These are phyloP conservation scores for Saururus chinensis DNA, from an alignment of 164 flowering plant species.

Conservation along the genomic window DNA sequence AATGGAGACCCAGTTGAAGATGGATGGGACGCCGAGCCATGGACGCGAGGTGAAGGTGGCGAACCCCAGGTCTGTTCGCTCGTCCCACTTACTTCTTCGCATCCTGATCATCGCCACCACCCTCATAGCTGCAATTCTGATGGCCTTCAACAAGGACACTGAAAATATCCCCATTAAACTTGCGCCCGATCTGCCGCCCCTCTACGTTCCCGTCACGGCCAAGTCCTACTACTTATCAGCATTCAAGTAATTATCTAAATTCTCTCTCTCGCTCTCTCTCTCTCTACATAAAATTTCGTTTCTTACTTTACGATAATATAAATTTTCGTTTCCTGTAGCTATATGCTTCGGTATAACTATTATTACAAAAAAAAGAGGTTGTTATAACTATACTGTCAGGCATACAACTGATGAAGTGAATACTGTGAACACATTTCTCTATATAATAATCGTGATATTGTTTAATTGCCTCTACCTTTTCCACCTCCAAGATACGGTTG, in stretches of 20 bases:
- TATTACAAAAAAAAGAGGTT: no score
- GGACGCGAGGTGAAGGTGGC: constrained; percentile 13
- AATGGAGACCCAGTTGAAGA: neutral
- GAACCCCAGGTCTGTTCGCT: constrained; percentile 8
- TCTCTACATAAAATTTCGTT: no score
- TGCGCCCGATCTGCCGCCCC: constrained; percentile 11
- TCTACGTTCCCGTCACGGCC: constrained; percentile 23
- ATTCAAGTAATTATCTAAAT: constrained; percentile 20
- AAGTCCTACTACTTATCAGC: constrained; percentile 29
- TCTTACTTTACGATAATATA: no score
- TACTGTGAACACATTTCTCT: no score
- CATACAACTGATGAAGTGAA: no score
- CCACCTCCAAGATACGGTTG: no score
- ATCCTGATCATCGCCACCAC: constrained; percentile 13
- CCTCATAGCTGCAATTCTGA: constrained; percentile 15
- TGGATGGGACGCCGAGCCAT: neutral
- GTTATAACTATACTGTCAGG: no score
- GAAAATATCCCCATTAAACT: constrained; percentile 8
- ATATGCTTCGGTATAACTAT: no score
- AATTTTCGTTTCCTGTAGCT: no score
- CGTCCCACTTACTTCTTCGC: constrained; percentile 14
- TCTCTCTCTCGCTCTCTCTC: neutral
- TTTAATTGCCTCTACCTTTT: no score
- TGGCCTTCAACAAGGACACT: constrained; percentile 20
- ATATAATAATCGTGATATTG: no score